Conservation (phyloP, 352 stramenopile species). For the Phytophthora podocarpi region DNA sequence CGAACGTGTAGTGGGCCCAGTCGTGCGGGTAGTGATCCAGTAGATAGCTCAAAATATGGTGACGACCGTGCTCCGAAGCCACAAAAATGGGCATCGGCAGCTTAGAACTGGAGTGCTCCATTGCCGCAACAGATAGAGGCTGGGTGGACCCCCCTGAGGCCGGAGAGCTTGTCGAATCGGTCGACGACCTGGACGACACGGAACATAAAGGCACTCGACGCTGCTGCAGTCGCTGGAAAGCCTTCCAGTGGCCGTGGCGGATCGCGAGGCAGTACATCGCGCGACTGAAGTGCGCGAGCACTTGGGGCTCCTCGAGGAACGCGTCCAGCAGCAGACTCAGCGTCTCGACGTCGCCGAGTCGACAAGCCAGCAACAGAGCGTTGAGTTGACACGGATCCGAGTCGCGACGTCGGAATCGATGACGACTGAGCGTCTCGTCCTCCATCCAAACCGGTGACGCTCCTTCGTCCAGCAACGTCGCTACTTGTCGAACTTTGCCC, state of each 20-base stretch:
- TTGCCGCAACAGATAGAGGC: slow-evolving; percentile 20
- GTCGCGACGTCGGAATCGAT: slow-evolving; percentile 17
- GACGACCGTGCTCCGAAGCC: slow-evolving; percentile 58
- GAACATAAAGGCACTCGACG: slow-evolving; percentile 36
- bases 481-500: slow-evolving; percentile 53
- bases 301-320: slow-evolving; percentile 52
- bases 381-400: slow-evolving; percentile 45
- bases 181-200: slow-evolving; percentile 31
- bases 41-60: slow-evolving; percentile 57
- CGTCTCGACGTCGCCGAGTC: slow-evolving; percentile 50
- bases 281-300: slow-evolving; percentile 52
- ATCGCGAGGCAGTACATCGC: slow-evolving; percentile 79
- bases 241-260: slow-evolving; percentile 58
- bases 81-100: slow-evolving; percentile 65
- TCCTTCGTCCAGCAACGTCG: slow-evolving; percentile 55
- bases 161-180: slow-evolving; percentile 13
- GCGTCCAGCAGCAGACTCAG: slow-evolving; percentile 66
- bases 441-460: slow-evolving; percentile 66
- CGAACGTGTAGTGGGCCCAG: slow-evolving; percentile 57
- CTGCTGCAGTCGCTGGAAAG: slow-evolving; percentile 62
- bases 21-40: slow-evolving; percentile 35
- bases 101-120: slow-evolving; percentile 35
- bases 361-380: slow-evolving; percentile 66
- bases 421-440: slow-evolving; percentile 8
- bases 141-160: slow-evolving; percentile 19